Base-by-base conservation (phyloP, 1,139 yeast genomes). In the Eremothecium cymbalariae region DNA sequence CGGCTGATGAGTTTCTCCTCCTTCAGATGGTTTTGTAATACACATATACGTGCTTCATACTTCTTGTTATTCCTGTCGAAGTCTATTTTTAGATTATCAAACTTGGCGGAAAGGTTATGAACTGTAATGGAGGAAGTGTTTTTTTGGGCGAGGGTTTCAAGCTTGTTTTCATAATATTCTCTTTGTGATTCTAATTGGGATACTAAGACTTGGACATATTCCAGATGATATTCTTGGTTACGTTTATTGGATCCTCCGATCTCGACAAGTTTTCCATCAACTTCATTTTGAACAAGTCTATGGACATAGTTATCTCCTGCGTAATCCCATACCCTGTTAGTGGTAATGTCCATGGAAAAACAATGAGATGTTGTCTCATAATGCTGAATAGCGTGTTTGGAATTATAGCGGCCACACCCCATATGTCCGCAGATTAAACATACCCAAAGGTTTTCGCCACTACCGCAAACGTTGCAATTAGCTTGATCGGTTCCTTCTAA, bases 261-360 rank as follows among this genome's bases (percentile, higher is more conserved):
- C 52, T 84, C 94, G 3, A 84, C 93, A 19, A 84, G 57, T 47
- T 84, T 84, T 0, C 95, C 95, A 55, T 84, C 95, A 0, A 79
- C 67, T 50, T 84, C 90, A 57, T 84, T 85, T 41, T 88, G 84
- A 3, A 88, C 70, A 29, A 88, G 61, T 34, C 96, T 63, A 59
- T 88, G 97, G 4, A 88, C 96, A 56, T 86, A 88, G 43, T 77
- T 77, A 53, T 88, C 96, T 1, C 90, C 90, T 0, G 90, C 88
- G 55, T 88, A 88, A 55, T 88, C 96, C 97, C 97, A 88, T 2
- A 88, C 95, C 32, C 97, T 64, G 41, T 88, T 93, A 0, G 94
- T 74, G 12, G 67, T 64, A 29, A 82, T 65, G 53, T 86, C 95
- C 95, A 88, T 85, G 0, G 95, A 83, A 61, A 84, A 88, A 51